These are phyloP conservation scores for Salvia miltiorrhiza DNA, from an alignment of 257 asterid species.

Conservation along the genomic window DNA sequence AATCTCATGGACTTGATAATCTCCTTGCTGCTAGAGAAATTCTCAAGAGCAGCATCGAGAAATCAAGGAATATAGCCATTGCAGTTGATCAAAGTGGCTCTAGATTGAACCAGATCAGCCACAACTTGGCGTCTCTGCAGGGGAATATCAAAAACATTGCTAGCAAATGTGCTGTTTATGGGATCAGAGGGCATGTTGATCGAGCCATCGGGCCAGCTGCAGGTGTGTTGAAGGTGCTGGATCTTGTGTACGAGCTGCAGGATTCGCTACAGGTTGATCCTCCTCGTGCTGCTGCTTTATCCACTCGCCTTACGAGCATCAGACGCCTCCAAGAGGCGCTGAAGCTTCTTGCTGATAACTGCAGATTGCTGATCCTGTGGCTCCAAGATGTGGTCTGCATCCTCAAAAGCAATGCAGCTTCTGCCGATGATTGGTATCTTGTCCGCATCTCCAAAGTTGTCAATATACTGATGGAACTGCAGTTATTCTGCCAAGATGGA, in stretches of 20 bases:
- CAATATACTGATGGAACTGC: slow-evolving; percentile 42
- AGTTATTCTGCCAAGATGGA: slow-evolving; percentile 34
- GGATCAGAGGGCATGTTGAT: slow-evolving; percentile 42
- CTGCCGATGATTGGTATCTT: slow-evolving; percentile 36
- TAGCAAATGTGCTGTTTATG: slow-evolving; percentile 41
- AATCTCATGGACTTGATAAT: slow-evolving; percentile 24
- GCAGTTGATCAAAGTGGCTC: slow-evolving; percentile 37
- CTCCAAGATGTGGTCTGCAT: slow-evolving; percentile 52
- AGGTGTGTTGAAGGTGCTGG: slow-evolving; percentile 46
- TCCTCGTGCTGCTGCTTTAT: not conserved
- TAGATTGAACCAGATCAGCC: slow-evolving; percentile 33
- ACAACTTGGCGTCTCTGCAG: slow-evolving; percentile 30
- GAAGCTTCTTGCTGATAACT: slow-evolving; percentile 56
- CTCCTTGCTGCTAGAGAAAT: slow-evolving; percentile 51
- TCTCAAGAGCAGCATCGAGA: slow-evolving; percentile 49
- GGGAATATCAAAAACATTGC: slow-evolving; percentile 33
- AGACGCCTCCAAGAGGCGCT: slow-evolving; percentile 59
- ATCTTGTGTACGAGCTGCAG: slow-evolving; percentile 52
- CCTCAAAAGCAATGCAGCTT: slow-evolving; percentile 24
- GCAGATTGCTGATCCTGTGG: slow-evolving; percentile 65
- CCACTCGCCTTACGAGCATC: too few relatives aligned
- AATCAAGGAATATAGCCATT: slow-evolving; percentile 46
- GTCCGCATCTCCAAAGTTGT: slow-evolving; percentile 35
- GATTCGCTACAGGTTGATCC: slow-evolving; percentile 32
- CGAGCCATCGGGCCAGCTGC: slow-evolving; percentile 62